Conservation (phyloP, 148 eudicot species). For the Diospyros lotus region DNA sequence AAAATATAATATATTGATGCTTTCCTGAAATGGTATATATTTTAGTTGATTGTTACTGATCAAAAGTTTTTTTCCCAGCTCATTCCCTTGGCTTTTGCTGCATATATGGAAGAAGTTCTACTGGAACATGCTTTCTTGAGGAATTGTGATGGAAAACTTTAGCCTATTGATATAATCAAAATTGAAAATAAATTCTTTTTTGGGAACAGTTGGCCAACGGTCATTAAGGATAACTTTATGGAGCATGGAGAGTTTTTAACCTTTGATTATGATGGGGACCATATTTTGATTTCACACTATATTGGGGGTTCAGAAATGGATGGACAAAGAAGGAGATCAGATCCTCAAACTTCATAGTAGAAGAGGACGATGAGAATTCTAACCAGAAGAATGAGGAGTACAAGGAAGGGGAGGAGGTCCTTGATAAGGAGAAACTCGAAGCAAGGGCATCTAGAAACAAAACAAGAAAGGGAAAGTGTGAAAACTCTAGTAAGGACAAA, state of each 20-base stretch:
- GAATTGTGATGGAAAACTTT: conserved; percentile 12
- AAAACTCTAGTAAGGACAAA: not conserved
- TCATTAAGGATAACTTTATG: conserved; percentile 12
- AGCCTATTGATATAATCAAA: conserved; percentile 16
- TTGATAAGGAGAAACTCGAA: conserved; percentile 8
- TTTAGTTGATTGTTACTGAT: not conserved
- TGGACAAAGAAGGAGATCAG: not conserved
- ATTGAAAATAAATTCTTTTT: conserved; percentile 2
- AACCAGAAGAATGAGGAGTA: too few relatives aligned
- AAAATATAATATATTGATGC: not conserved
- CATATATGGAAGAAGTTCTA: not conserved
- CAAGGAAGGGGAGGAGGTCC: not conserved
- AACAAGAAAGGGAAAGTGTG: too few relatives aligned
- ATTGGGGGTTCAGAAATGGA: not conserved
- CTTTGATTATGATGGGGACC: conserved; percentile 8
- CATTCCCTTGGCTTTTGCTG: conserved; percentile 8
- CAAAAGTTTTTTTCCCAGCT: not conserved
- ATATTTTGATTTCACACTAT: conserved; percentile 10
- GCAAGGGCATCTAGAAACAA: not conserved
- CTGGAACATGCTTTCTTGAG: conserved; percentile 14
- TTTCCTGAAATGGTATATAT: not conserved
- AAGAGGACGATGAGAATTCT: not conserved
- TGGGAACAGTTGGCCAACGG: conserved; percentile 16
- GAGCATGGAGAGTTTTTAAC: conserved; percentile 10
- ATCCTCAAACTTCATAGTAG: not conserved